A percentile compares a stretch with the other conserved stretches of the same genome.
Evolutionary conservation across 2,329 filamentous ascomycete genomes (phyloP).

Genomic region (Aspergillus udagawae): DNA sequence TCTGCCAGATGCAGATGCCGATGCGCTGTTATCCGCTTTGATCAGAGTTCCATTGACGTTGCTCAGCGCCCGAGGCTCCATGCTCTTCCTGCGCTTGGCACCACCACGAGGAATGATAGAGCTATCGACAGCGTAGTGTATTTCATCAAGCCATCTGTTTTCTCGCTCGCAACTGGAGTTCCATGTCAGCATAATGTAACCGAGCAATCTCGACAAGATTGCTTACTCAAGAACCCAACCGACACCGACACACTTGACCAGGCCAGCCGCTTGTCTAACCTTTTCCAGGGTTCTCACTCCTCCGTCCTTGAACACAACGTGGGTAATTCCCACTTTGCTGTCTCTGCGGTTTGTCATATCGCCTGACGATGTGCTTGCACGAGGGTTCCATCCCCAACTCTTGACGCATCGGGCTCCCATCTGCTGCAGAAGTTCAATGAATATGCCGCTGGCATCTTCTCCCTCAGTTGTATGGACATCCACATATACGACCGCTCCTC

Average conservation of each 20-base stretch:
- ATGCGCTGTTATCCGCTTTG: conserved; percentile 22
- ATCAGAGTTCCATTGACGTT: conserved; percentile 66
- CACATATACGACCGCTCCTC: conserved; percentile 73
- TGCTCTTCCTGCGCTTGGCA: conserved; percentile 70
- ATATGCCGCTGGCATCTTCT: conserved; percentile 74
- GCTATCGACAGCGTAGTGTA: conserved; percentile 65
- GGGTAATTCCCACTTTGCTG: conserved; percentile 69
- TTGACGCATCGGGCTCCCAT: conserved; percentile 80
- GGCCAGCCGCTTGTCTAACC: conserved; percentile 65
- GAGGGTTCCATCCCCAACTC: conserved; percentile 70
- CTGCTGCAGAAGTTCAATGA: conserved; percentile 70
- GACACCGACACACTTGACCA: conserved; percentile 81
- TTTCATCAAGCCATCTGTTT: conserved; percentile 72
- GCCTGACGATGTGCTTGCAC: conserved; percentile 35
- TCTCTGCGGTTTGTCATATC: conserved; percentile 31
- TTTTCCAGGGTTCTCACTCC: conserved; percentile 76
- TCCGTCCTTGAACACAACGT: conserved; percentile 88
- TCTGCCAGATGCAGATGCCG: conserved; percentile 22
- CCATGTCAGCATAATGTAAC: conserved; percentile 10
- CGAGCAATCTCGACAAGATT: not conserved
- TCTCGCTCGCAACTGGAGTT: conserved; percentile 65
- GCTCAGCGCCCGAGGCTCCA: conserved; percentile 69
- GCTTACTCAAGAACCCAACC: conserved; percentile 85
- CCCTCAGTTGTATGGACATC: conserved; percentile 82
- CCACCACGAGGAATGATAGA: conserved; percentile 65